Evolutionary conservation across 129 eudicot genomes (phyloP), one percentile per base, ranked within the genome.

Genomic region (Heracleum sosnowskyi): DNA sequence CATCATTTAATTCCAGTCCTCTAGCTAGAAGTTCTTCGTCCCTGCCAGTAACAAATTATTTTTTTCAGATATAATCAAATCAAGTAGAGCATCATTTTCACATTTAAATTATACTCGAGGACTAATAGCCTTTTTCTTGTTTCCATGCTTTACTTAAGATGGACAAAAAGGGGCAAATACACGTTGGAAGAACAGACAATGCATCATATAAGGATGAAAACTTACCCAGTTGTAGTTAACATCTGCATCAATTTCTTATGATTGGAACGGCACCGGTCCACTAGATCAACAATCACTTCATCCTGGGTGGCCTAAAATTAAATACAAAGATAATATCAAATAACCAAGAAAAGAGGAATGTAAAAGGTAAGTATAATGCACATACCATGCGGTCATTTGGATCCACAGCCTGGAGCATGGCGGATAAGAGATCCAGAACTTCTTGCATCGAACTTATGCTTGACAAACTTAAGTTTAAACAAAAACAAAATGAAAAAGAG

Each of bases 231-330:
- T 3, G 97, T 84, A 46, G 92, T 80, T 76, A 90, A 79, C 80
- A 85, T 85, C 78, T 90, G 90, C 87, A 88, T 89, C 85, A 96
- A 81, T 83, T 86, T 96, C 93, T 84, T 96, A 83, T 92, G 99
- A 87, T 92, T 96, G 57, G 90, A 80, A 71, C 93, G 97, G 45
- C 99, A 96, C 35, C 86, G 92, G 73, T 92, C 90, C 34, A 84
- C 91, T 75, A 96, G 97, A 79, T 96, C 97, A 41, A 89, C 86
- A 53, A 96, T 92, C 47, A 96, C 88, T 77, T 96, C 99, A 81
- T 90, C 97, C 73, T 86, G 92, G 51, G 89, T 83, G 71, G 96
- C 90, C 99, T 96, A 78, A 17, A 84, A 45, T 37, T n/a, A 83
- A 63, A 70, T 12, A 62, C 22, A 11, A 55, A 22, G 42, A 69